A percentile compares a stretch with the other conserved stretches of the same genome.
Evolutionary conservation across 192 early-diverging fungal genomes (phyloP).

Genomic region (Backusella macrospora): DNA sequence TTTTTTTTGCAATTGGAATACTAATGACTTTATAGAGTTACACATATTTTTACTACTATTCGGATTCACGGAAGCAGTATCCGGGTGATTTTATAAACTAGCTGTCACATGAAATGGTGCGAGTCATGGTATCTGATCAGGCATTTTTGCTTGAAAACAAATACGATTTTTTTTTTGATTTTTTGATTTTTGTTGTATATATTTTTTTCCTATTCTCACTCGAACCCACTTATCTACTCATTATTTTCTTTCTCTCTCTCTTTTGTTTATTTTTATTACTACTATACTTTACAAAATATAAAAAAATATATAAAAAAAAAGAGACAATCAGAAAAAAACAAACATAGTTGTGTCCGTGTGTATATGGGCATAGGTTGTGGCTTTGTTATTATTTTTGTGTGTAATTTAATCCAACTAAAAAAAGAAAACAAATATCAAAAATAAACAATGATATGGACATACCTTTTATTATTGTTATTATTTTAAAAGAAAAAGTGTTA

Average conservation of each 20-base stretch:
- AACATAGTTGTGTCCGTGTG: not conserved
- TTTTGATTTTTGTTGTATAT: not conserved
- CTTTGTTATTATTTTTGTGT: not conserved
- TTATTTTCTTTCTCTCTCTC: not conserved
- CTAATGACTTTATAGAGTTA: not conserved
- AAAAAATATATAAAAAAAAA: too few species aligned
- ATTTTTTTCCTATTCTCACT: not conserved
- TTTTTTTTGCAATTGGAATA: not conserved
- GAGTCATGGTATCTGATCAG: constrained; percentile 15
- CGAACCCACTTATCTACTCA: too few species aligned
- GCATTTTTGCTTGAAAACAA: constrained; percentile 4
- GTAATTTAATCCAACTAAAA: not conserved
- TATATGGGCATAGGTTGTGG: not conserved
- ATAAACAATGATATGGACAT: not conserved
- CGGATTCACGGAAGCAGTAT: constrained; percentile 4
- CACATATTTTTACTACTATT: not conserved
- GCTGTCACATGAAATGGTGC: constrained; percentile 11
- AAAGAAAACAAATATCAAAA: not conserved
- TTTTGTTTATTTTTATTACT: not conserved
- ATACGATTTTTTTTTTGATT: not conserved
- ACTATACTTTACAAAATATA: not conserved
- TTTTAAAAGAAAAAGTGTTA: not conserved
- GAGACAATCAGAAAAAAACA: too few species aligned
- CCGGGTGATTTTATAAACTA: constrained; percentile 6
- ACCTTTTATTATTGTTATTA: not conserved